A percentile compares a stretch with the other conserved stretches of the same genome.
Conservation (phyloP, 495 filamentous ascomycete genomes). For the Saxispiralis lemnorum region DNA sequence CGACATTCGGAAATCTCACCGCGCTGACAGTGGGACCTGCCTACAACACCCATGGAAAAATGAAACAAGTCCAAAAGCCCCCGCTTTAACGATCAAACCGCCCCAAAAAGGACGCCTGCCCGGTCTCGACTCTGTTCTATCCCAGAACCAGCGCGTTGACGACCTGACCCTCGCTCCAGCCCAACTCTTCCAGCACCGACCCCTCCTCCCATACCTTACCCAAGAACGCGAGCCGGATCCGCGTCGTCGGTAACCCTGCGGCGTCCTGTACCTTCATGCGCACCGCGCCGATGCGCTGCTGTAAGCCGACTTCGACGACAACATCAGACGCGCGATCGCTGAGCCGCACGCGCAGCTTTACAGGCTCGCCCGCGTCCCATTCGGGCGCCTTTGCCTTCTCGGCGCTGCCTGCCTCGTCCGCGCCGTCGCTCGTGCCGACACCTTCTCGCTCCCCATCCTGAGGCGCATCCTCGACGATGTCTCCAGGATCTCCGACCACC, state of each 20-base stretch:
- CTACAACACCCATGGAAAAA: too few relatives aligned
- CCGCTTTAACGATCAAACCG: too few relatives aligned
- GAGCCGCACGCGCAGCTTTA: slow-evolving; percentile 45
- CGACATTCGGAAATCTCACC: too few relatives aligned
- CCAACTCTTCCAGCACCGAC: slow-evolving; percentile 42
- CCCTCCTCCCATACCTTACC: slow-evolving; percentile 60
- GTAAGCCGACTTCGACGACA: slow-evolving; percentile 38
- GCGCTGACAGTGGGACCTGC: too few relatives aligned
- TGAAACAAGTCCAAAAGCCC: too few relatives aligned
- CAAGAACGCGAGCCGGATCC: slow-evolving; percentile 56
- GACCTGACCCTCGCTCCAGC: slow-evolving; percentile 59
- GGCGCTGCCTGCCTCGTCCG: slow-evolving; percentile 19
- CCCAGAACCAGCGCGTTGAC: slow-evolving; percentile 61
- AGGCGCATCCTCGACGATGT: slow-evolving; percentile 34
- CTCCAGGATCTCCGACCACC: slow-evolving; percentile 57
- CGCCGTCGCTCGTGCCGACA: slow-evolving; percentile 1
- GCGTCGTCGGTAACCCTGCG: slow-evolving; percentile 32
- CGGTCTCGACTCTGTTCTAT: not conserved
- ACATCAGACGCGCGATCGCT: slow-evolving; percentile 56
- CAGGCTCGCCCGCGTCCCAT: slow-evolving; percentile 29
- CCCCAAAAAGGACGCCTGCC: too few relatives aligned
- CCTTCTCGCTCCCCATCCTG: slow-evolving; percentile 14
- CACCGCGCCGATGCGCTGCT: slow-evolving; percentile 44
- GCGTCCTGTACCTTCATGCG: slow-evolving; percentile 42
- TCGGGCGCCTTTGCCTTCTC: slow-evolving; percentile 16